These are phyloP conservation scores for Platanthera zijinensis DNA, from an alignment of 106 monocot species.

Conservation along the genomic window DNA sequence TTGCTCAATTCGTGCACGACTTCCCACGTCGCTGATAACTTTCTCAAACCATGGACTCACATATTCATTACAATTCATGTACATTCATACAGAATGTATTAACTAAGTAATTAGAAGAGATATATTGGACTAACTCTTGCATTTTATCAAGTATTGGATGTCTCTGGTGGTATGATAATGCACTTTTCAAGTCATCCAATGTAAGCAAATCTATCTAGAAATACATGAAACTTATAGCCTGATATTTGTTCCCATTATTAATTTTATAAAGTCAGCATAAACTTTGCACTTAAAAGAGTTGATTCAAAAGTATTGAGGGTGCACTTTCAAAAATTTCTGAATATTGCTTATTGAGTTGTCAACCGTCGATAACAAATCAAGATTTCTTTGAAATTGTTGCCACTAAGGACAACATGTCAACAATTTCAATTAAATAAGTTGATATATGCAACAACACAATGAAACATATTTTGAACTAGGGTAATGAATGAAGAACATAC, in stretches of 20 bases:
- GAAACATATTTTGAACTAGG: not conserved
- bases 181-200: slow-evolving; percentile 68
- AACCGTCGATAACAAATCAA: slow-evolving; percentile 35
- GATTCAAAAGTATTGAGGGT: not conserved
- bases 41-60: too few species aligned
- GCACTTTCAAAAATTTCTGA: slow-evolving; percentile 70
- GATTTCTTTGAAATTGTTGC: slow-evolving; percentile 65
- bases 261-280: not conserved
- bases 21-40: too few species aligned
- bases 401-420: slow-evolving; percentile 29
- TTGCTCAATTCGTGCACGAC: too few species aligned
- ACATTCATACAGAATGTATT: too few species aligned
- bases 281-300: not conserved
- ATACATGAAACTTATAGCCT: slow-evolving; percentile 58
- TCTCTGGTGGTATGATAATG: slow-evolving; percentile 35
- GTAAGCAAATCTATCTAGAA: slow-evolving; percentile 50
- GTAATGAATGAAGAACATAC: not conserved
- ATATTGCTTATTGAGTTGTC: slow-evolving; percentile 48
- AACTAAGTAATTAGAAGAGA: too few species aligned
- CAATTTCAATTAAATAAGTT: not conserved
- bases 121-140: slow-evolving; percentile 31
- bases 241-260: slow-evolving; percentile 34
- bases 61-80: too few species aligned
- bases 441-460: not conserved
- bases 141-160: slow-evolving; percentile 66